Base-by-base conservation (phyloP, 805 yeast species). In the Candida succiphila region DNA sequence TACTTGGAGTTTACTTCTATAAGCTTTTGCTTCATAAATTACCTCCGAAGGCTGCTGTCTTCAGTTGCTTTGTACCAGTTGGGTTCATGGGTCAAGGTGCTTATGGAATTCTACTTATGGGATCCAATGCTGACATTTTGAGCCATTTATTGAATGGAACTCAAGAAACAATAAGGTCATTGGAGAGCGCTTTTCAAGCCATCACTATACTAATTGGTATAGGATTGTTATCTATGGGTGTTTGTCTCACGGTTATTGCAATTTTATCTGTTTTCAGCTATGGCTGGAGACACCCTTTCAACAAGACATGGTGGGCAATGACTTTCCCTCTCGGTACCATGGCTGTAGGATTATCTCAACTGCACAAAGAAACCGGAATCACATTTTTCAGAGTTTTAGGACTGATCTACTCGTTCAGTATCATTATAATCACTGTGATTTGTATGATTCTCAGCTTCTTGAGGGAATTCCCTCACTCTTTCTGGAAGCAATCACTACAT, bases 281-380 rank as follows among this genome's bases (percentile, higher is more conserved):
- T 23, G 67, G 66, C 0, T 47, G 53, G 4, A 54, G 52, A 15
- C 43, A 37, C 15, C 35, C 42, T 22, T 77, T 74, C 58, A 59
- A 63, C 20, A 63, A 65, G 41, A 67, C 72, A 1, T 75, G 75
- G 74, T 83, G 95, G 95, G 76, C 87, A 14, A 71, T 82, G 63
- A 82, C 95, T 41, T 87, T 87, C 77, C 96, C 95, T 4, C 47
- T 86, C 45, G 96, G 95, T 2, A 84, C 94, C 0, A 75, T 83
- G 78, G 63, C 79, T 1, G 51, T 80, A 12, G 73, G 85, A 2
- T 67, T 73, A 37, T 53, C 62, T 8, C 69, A 73, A 43, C 48
- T 86, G 15, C 77, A 63, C 27, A 45, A 39, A 4, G 49, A 67
- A 2, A 71, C 69, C 31, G 68, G 68, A 2, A 49, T 80, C 42